These are phyloP conservation scores for Roridomyces roridus DNA, from an alignment of 768 basidiomycete genomes.

Conservation along the genomic window DNA sequence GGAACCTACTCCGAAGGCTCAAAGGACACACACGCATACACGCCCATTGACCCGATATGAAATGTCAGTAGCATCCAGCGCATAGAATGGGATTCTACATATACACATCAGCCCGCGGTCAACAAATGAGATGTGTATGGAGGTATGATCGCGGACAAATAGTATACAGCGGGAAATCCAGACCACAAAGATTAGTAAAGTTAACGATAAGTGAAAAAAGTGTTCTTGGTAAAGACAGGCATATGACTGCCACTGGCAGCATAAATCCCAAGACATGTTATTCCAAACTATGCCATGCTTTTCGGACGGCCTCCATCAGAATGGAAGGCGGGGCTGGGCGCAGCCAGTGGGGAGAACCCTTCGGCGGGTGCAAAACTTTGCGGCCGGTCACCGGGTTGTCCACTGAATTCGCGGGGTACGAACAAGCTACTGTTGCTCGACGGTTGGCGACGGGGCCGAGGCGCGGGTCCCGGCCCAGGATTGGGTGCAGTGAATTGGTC, in stretches of 20 bases:
- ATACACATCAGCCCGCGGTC: slow-evolving; percentile 16
- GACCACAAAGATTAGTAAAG: slow-evolving; percentile 13
- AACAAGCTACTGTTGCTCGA: slow-evolving; percentile 22
- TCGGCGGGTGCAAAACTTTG: slow-evolving; percentile 33
- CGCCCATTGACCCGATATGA: slow-evolving; percentile 17
- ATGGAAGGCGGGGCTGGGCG: slow-evolving; percentile 22
- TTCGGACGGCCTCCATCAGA: slow-evolving; percentile 23
- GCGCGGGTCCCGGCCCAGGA: slow-evolving; percentile 11
- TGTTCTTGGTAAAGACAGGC: slow-evolving; percentile 19
- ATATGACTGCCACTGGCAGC: not conserved
- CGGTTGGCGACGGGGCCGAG: slow-evolving; percentile 14
- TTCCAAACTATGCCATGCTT: slow-evolving; percentile 21
- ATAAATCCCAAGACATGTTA: not conserved
- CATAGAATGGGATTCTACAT: not conserved
- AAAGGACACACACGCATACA: not conserved
- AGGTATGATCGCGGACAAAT: too few relatives aligned
- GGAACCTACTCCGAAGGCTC: too few relatives aligned
- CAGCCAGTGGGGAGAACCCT: slow-evolving; percentile 5
- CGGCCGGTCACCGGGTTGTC: slow-evolving; percentile 42
- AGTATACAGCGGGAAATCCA: slow-evolving; percentile 3
- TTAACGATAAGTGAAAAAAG: slow-evolving; percentile 18
- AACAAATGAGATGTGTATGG: slow-evolving; percentile 8
- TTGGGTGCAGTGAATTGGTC: slow-evolving; percentile 20
- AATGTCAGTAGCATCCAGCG: not conserved
- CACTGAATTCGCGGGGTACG: slow-evolving; percentile 17